Conservation (phyloP, 2,329 filamentous ascomycete genomes). For the Cercospora zeina region DNA sequence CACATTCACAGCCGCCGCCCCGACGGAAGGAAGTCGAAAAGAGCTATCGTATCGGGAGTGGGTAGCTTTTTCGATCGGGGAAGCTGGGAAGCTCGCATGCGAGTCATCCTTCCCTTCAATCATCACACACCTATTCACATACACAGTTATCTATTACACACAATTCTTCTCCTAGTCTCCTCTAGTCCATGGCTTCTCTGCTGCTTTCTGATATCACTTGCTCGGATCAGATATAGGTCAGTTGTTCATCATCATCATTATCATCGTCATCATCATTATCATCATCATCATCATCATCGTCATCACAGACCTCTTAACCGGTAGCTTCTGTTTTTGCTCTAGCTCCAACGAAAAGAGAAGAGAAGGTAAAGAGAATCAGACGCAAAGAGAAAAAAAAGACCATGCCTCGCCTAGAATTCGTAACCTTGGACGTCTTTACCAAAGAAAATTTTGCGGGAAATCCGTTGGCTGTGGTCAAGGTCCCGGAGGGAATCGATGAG, state of each 20-base stretch:
- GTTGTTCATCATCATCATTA: not conserved
- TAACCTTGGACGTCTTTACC: conserved; percentile 53
- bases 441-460: conserved; percentile 53
- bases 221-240: not conserved
- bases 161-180: too few relatives aligned
- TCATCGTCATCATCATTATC: too few relatives aligned
- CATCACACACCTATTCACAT: too few relatives aligned
- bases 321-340: not conserved
- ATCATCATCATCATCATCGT: too few relatives aligned
- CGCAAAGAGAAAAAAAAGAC: not conserved
- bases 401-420: conserved; percentile 30
- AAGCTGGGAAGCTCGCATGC: conserved; percentile 1
- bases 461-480: conserved; percentile 57
- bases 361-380: not conserved
- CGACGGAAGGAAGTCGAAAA: not conserved
- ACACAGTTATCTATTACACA: too few relatives aligned
- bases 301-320: too few relatives aligned
- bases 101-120: not conserved
- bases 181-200: not conserved
- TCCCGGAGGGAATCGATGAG: conserved; percentile 42
- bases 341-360: not conserved
- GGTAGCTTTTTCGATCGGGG: not conserved
- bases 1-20: not conserved
- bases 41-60: too few relatives aligned
- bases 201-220: not conserved